Conservation (phyloP, 345 rosid species). For the Cardamine chenopodiifolia region DNA sequence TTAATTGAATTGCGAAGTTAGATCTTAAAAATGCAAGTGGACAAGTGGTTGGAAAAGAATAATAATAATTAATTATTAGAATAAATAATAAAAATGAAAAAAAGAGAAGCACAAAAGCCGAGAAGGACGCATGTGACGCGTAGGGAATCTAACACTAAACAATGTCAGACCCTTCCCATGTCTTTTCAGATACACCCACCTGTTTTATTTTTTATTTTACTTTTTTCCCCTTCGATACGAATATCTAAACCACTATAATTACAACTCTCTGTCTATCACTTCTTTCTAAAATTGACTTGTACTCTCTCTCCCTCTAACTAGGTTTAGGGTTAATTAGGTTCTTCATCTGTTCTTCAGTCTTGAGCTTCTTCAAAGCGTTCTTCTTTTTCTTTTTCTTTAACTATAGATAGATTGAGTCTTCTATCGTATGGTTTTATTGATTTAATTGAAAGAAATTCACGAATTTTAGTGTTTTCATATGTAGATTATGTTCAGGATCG, state of each 20-base stretch:
- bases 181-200: slow-evolving; percentile 43
- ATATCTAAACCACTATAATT: slow-evolving; percentile 43
- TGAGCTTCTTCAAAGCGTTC: not conserved
- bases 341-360: slow-evolving; percentile 11
- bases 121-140: slow-evolving; percentile 48
- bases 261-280: slow-evolving; percentile 27
- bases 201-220: not conserved
- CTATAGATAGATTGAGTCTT: not conserved
- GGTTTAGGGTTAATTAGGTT: slow-evolving; percentile 20
- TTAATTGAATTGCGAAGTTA: not conserved
- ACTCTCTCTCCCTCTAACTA: slow-evolving; percentile 1
- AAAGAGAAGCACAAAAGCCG: slow-evolving; percentile 25
- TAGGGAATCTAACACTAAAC: slow-evolving; percentile 45
- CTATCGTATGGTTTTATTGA: not conserved
- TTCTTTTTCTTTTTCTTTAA: not conserved
- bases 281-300: not conserved
- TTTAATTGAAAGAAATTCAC: not conserved
- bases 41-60: slow-evolving; percentile 36
- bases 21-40: slow-evolving; percentile 17
- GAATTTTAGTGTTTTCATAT: not conserved
- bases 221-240: not conserved
- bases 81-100: not conserved
- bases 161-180: slow-evolving; percentile 40
- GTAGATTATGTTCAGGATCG: not conserved
- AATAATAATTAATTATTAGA: not conserved